phyloP scores from a whole-genome alignment of 306 rosid genomes.

The Lablab purpureus region DNA sequence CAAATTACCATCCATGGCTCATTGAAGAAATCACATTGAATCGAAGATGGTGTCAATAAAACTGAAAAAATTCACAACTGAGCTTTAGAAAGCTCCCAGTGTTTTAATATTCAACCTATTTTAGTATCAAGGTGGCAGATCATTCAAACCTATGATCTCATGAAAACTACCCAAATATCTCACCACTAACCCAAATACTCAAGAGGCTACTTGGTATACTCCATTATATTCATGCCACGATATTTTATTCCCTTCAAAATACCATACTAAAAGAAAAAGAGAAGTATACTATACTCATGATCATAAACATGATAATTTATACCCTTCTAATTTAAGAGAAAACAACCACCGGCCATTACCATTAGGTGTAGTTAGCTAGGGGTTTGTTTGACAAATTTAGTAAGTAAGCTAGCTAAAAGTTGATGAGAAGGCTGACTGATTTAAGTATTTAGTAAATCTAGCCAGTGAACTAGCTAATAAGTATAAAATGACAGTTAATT shows the following conservation, averaged over 20 bases:
- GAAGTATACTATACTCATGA: slow-evolving; percentile 4
- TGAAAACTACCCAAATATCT: too few species aligned
- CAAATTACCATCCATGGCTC: slow-evolving; percentile 21
- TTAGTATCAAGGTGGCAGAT: too few species aligned
- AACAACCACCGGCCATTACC: background rate
- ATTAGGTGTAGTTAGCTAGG: background rate
- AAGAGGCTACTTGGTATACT: too few species aligned
- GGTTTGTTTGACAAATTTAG: background rate
- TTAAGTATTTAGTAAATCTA: background rate
- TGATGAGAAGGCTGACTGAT: background rate
- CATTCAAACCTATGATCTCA: too few species aligned
- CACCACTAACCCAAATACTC: too few species aligned
- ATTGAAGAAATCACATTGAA: slow-evolving; percentile 15
- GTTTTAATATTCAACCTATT: too few species aligned
- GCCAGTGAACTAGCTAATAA: background rate
- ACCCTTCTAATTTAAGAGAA: background rate
- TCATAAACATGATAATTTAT: slow-evolving; percentile 19
- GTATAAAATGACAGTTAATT: background rate
- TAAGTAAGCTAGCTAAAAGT: background rate
- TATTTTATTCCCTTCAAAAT: background rate
- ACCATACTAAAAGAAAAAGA: slow-evolving; percentile 15
- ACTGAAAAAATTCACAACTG: too few species aligned
- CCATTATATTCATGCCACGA: too few species aligned
- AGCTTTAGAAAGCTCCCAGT: too few species aligned
- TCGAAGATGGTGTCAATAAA: slow-evolving; percentile 7